A percentile compares a stretch with the other conserved stretches of the same genome.
phyloP scores from a whole-genome alignment of 805 yeast genomes.

The Nakazawaea pomicola region DNA sequence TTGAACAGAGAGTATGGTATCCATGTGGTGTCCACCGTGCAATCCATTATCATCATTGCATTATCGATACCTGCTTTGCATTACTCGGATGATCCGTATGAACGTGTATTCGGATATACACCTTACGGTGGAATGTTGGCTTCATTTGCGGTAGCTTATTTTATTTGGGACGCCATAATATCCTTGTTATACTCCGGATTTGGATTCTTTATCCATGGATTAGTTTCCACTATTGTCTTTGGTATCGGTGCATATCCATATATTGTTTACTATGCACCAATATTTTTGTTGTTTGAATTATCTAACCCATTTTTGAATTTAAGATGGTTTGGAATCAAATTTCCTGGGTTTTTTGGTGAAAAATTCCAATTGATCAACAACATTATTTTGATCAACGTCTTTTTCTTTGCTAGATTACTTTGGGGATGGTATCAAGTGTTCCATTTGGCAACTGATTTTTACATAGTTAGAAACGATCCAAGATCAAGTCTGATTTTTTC shows the following conservation, averaged over 20 bases:
- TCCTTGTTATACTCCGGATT: slow-evolving; percentile 26
- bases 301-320: slow-evolving; percentile 33
- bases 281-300: slow-evolving; percentile 29
- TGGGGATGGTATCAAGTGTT: slow-evolving; percentile 35
- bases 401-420: slow-evolving; percentile 29
- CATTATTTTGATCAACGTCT: slow-evolving; percentile 26
- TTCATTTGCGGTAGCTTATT: slow-evolving; percentile 28
- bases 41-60: slow-evolving; percentile 24
- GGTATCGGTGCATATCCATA: slow-evolving; percentile 20
- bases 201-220: slow-evolving; percentile 31
- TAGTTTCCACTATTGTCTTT: slow-evolving; percentile 27
- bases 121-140: slow-evolving; percentile 28
- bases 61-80: slow-evolving; percentile 25
- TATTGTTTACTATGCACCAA: slow-evolving; percentile 30
- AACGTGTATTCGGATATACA: slow-evolving; percentile 27
- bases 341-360: slow-evolving; percentile 22
- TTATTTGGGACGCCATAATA: slow-evolving; percentile 30
- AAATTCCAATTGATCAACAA: slow-evolving; percentile 27
- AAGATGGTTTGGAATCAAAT: slow-evolving; percentile 32
- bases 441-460: slow-evolving; percentile 23
- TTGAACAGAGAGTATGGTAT: slow-evolving; percentile 29
- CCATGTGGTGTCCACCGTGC: slow-evolving; percentile 29
- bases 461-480: slow-evolving; percentile 21
- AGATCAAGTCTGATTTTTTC: slow-evolving; percentile 24
- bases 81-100: slow-evolving; percentile 22